Evolutionary conservation across 768 basidiomycete species (phyloP).

Genomic region (Boletus edulis): DNA sequence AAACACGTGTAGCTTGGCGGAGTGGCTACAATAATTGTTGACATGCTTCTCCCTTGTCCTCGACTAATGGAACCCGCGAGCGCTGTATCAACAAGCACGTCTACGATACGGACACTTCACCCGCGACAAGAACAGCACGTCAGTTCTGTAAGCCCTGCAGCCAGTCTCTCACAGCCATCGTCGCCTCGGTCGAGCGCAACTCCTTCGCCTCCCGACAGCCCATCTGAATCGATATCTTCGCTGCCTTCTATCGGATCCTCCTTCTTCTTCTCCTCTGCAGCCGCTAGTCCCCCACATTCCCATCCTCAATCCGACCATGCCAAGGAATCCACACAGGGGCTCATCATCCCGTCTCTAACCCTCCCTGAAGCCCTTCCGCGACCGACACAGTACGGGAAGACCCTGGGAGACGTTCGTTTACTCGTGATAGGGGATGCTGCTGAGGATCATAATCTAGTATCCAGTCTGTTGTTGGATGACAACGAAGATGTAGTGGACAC

Average conservation of each 20-base stretch:
- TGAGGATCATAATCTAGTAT: slow-evolving; percentile 36
- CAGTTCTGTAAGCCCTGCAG: not conserved
- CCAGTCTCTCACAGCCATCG: slow-evolving; percentile 38
- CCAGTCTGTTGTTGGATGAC: slow-evolving; percentile 52
- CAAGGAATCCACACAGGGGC: slow-evolving; percentile 45
- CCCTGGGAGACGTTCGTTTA: slow-evolving; percentile 58
- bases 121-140: slow-evolving; percentile 20
- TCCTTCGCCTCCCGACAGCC: slow-evolving; percentile 63
- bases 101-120: slow-evolving; percentile 38
- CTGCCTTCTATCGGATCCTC: slow-evolving; percentile 71
- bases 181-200: slow-evolving; percentile 49
- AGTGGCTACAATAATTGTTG: slow-evolving; percentile 10
- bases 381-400: slow-evolving; percentile 68
- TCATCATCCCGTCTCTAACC: slow-evolving; percentile 68
- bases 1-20: slow-evolving; percentile 33
- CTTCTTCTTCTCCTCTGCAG: slow-evolving; percentile 76
- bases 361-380: slow-evolving; percentile 60
- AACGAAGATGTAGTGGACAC: slow-evolving; percentile 69
- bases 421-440: slow-evolving; percentile 50
- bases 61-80: slow-evolving; percentile 24
- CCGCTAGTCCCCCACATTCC: slow-evolving; percentile 59
- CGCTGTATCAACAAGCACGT: slow-evolving; percentile 34
- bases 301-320: slow-evolving; percentile 41
- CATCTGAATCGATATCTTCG: slow-evolving; percentile 62
- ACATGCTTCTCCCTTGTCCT: not conserved